phyloP scores from a whole-genome alignment of 176 grass and related monocot species.

The Cenchrus americanus region DNA sequence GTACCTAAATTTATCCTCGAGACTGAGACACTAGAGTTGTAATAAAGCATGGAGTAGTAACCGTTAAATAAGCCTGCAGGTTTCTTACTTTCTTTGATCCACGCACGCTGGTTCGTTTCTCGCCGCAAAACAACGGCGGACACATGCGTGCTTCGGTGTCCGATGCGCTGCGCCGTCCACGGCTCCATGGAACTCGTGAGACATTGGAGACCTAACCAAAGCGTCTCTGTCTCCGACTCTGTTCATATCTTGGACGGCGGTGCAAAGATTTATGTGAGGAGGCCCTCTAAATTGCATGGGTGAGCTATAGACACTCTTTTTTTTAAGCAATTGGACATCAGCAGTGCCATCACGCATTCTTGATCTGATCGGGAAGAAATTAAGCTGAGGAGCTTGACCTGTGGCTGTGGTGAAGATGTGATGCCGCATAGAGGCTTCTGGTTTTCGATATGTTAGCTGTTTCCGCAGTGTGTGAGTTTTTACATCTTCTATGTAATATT shows the following conservation, averaged over 20 bases:
- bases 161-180: not conserved
- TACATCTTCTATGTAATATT: too few species aligned
- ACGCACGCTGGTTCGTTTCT: not conserved
- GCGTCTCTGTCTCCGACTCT: not conserved
- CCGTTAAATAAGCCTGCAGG: slow-evolving; percentile 8
- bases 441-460: too few species aligned
- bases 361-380: too few species aligned
- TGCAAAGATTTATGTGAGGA: too few species aligned
- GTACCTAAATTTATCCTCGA: not conserved
- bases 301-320: too few species aligned
- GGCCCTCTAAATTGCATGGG: too few species aligned
- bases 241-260: not conserved
- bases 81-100: not conserved
- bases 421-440: too few species aligned
- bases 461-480: too few species aligned
- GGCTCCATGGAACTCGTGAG: slow-evolving; percentile 33
- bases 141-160: slow-evolving; percentile 25
- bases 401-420: too few species aligned
- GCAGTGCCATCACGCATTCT: too few species aligned
- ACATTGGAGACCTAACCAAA: slow-evolving; percentile 32
- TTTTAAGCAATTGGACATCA: not conserved
- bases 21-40: not conserved
- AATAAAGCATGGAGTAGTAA: not conserved
- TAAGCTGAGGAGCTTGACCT: too few species aligned
- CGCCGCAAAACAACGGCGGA: not conserved